Evolutionary conservation across 2,329 filamentous ascomycete species (phyloP), one percentile per base, ranked within the genome.

Genomic region (Colletotrichum graminicola): DNA sequence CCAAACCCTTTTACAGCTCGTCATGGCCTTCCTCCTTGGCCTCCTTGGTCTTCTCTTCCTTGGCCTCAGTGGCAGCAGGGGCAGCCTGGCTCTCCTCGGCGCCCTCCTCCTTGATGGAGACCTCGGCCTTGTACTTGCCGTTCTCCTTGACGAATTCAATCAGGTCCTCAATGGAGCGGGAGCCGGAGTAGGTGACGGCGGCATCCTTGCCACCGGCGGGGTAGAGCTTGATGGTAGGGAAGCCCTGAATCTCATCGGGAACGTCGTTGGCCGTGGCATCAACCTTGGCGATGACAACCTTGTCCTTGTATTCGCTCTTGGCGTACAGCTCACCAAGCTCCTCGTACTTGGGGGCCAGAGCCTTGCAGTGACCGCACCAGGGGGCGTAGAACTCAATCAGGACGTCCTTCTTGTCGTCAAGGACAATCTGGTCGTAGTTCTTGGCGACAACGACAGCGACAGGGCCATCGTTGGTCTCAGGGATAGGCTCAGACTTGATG

Each of bases 311-410:
- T 77, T 93, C 91, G 86, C 92, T 87, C 90, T 90, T 83, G 89
- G 90, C 87, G 85, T 94, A 98, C 71, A 90, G 87, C 72, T 87
- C 83, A 67, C 90, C 96, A 71, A 99, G 93, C 83, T 98, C 94
- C 75, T 99, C 96, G 84, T 98, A 99, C 83, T 97, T 92, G 78
- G 96, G 96, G 68, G 96, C 95, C 74, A 99, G 92, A 83, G 91
- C 95, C 90, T 98, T 98, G 94, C 96, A 99, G 90, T 99, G 96
- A 77, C 96, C 96, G 82, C 96, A 99, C 96, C 96, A 99, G 75
- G 96, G 96, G 72, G 96, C 96, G 86, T 99, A 99, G 87, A 97
- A 98, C 88, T 99, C 96, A 75, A 99, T 85, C 76, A 99, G 90
- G 71, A 99, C 96, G 83, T 99, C 96, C 92, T 98, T 98, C 81